Evolutionary conservation across 257 asterid genomes (phyloP).

Genomic region (Nicotiana knightiana): DNA sequence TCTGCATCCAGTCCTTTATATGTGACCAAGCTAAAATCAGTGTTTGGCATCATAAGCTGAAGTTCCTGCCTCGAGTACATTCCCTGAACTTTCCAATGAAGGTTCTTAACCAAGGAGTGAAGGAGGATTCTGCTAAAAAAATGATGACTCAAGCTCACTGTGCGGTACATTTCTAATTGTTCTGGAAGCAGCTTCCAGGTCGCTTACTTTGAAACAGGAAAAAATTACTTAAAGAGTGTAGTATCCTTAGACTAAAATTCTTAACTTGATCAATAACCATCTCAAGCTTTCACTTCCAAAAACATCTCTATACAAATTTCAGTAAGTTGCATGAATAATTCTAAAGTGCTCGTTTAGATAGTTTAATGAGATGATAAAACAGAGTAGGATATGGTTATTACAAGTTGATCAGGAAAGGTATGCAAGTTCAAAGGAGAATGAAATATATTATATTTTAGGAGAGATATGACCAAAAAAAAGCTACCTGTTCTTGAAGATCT

Average conservation of each 20-base stretch:
- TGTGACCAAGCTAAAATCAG: not conserved
- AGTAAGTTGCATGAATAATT: not conserved
- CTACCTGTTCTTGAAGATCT: constrained; percentile 89
- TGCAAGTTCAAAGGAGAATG: not conserved
- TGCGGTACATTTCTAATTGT: not conserved
- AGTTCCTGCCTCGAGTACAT: not conserved
- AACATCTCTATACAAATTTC: not conserved
- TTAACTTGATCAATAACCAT: not conserved
- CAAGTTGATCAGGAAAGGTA: not conserved
- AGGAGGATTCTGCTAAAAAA: not conserved
- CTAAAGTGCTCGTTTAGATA: not conserved
- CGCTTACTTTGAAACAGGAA: not conserved
- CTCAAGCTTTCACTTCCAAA: not conserved
- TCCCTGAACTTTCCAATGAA: not conserved
- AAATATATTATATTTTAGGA: not conserved
- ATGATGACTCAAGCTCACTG: not conserved
- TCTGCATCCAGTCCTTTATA: not conserved
- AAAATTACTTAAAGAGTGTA: not conserved
- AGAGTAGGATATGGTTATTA: not conserved
- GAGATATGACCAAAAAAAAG: not conserved
- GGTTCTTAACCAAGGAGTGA: not conserved
- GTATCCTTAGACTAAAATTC: not conserved
- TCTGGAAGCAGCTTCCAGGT: not conserved
- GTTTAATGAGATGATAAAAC: not conserved
- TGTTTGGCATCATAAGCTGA: not conserved